Base-by-base conservation (phyloP, 2,329 filamentous ascomycete genomes). In the Apiospora marii region DNA sequence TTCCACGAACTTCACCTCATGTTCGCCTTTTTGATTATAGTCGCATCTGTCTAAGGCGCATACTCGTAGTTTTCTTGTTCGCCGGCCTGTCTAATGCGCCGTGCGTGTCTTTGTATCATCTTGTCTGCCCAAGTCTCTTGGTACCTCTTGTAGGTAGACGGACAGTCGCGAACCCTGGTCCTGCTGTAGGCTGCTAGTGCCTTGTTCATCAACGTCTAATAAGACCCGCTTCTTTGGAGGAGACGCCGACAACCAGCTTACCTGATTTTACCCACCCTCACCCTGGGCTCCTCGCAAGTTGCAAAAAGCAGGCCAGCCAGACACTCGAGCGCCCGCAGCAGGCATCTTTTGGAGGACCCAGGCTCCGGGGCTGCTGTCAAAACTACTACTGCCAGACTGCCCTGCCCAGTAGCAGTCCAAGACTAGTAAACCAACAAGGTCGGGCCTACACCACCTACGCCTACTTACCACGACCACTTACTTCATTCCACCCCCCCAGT, bases 161-260 rank as follows among this genome's bases (percentile, higher is more conserved):
- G 49, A 51, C 49, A 27, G n/a, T 51, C 49, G 10, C 13, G n/a
- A 27, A 58, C 51, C 51, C 30, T 61, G 30, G 30, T 61, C 12
- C 16, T 58, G 51, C 24, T 58, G 51, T 34, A 27, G 34, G 51
- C 27, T 58, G 51, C 27, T 58, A 58, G 51, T 34, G 51, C 51
- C 58, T 22, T 41, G 58, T 64, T n/a, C 58, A 64, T 64, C 58
- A 64, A 64, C 58, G 58, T 64, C 58, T 64, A 64, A 64, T 64
- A 64, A 64, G 58, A 64, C 58, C 58, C 58, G 58, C 58, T 41
- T 64, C 34, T 64, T 64, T 41, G 58, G 58, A 64, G 58, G 58
- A 41, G 58, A 64, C 58, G 58, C 58, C 58, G 58, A 64, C 51
- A 30, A 41, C 58, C 58, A 64, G 58, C 58, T 64, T 64, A 41